Base-by-base conservation (phyloP, 1,139 yeast genomes). In the Lipomyces yarrowii region DNA sequence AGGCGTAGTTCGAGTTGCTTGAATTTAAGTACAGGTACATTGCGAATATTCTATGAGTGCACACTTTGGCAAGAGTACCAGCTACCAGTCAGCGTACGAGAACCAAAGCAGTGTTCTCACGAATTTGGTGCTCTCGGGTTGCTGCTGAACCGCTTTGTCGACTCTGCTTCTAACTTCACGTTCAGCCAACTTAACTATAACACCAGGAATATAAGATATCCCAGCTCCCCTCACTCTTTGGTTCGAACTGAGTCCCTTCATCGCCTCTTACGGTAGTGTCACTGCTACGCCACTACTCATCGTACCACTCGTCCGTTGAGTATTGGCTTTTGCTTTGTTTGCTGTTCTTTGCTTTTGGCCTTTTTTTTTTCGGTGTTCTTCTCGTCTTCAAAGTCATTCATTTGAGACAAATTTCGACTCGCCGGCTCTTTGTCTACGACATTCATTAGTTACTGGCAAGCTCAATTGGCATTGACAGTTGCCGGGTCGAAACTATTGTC, bases 121-220 rank as follows among this genome's bases (percentile, higher is more conserved):
- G 48, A 42, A 18, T 18, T 3, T 18, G 23, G 4, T 21, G 4
- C 21, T 5, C 11, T 11, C 18, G 23, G 21, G 13, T 11, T 42
- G 48, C 21, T 39, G 48, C 48, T 42, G 48, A n/a, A 42, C 48
- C 6, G 48, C 23, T 42, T 10, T n/a, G 48, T n/a, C 48, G 4
- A 42, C 23, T 18, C 21, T 10, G 48, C 21, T 21, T 18, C 48
- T n/a, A 42, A 21, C 11, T 42, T 42, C 21, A n/a, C 48, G 1
- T 42, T 42, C 8, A n/a, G 8, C 48, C 48, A 21, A 42, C 18
- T n/a, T 21, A 21, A 8, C 48, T 7, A 18, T 3, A 26, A 26
- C 48, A 42, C 18, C 21, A 6, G 21, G 48, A 42, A 42, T 52
- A 52, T 52, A 52, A 52, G 33, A 52, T 52, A 52, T 52, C 55